Evolutionary conservation across 306 rosid species (phyloP).

Genomic region (Quercus gilva): DNA sequence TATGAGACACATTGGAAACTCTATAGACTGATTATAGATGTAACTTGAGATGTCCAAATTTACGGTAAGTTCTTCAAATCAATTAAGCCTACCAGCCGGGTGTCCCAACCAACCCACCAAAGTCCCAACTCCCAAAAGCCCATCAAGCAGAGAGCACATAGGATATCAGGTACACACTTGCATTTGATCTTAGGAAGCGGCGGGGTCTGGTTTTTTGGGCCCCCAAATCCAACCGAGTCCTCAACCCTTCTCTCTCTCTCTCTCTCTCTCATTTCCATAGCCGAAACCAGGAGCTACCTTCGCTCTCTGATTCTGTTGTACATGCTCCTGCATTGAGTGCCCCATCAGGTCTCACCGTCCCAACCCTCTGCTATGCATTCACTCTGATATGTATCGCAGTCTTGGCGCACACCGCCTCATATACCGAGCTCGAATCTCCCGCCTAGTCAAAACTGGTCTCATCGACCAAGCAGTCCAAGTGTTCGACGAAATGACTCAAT

Average conservation of each 20-base stretch:
- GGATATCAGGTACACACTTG: no score
- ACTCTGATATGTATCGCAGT: conserved; percentile 72
- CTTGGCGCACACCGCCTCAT: conserved; percentile 74
- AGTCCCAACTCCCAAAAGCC: not conserved
- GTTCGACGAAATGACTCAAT: conserved; percentile 85
- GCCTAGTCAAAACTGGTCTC: conserved; percentile 64
- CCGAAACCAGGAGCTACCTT: not conserved
- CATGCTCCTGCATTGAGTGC: conserved; percentile 13
- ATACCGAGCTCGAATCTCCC: conserved; percentile 63
- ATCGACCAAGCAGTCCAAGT: conserved; percentile 69
- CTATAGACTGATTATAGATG: no score
- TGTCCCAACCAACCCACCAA: not conserved
- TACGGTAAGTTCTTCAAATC: no score
- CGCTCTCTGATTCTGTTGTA: not conserved
- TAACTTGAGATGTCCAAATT: no score
- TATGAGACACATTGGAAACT: no score
- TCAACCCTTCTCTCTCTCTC: not conserved
- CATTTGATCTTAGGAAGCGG: no score
- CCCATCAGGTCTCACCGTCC: conserved; percentile 1
- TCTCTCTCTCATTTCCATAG: not conserved
- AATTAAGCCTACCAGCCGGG: no score
- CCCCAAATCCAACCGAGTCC: not conserved
- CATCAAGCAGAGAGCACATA: not conserved
- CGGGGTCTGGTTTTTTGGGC: not conserved
- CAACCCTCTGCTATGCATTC: conserved; percentile 49